Evolutionary conservation across 257 asterid species (phyloP).

Genomic region (Solanum sitiens): DNA sequence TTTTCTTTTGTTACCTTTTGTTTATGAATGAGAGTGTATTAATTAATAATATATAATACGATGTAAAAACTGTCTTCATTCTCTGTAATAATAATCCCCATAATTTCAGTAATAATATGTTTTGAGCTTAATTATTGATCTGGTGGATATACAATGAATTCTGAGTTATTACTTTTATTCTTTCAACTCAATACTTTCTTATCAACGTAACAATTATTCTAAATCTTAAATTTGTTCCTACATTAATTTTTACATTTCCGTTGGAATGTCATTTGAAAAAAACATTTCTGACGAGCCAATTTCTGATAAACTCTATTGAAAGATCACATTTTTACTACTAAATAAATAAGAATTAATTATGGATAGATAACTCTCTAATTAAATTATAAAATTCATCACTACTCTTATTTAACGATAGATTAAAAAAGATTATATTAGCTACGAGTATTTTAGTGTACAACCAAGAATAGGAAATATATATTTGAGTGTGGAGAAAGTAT

Average conservation of each 20-base stretch:
- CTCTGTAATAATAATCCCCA: not conserved
- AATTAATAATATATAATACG: not conserved
- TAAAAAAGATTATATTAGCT: not conserved
- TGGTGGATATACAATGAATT: not conserved
- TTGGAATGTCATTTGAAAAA: too few species aligned
- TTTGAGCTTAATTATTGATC: not conserved
- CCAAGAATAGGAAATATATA: not conserved
- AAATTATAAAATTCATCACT: not conserved
- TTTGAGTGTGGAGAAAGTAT: not conserved
- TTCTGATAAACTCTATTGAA: not conserved
- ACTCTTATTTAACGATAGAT: fast-evolving
- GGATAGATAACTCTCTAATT: not conserved
- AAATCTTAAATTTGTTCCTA: too few species aligned
- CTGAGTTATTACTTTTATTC: not conserved
- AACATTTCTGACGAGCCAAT: too few species aligned
- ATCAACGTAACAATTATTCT: not conserved
- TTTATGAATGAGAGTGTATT: not conserved
- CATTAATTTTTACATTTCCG: too few species aligned
- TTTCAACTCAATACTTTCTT: not conserved
- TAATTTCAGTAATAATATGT: not conserved
- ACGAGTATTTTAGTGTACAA: not conserved
- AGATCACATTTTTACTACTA: not conserved
- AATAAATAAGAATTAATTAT: not conserved
- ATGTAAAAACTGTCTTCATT: not conserved
- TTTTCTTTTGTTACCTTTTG: not conserved